Evolutionary conservation across 305 asterid genomes (phyloP).

Genomic region (Fraxinus sp.): DNA sequence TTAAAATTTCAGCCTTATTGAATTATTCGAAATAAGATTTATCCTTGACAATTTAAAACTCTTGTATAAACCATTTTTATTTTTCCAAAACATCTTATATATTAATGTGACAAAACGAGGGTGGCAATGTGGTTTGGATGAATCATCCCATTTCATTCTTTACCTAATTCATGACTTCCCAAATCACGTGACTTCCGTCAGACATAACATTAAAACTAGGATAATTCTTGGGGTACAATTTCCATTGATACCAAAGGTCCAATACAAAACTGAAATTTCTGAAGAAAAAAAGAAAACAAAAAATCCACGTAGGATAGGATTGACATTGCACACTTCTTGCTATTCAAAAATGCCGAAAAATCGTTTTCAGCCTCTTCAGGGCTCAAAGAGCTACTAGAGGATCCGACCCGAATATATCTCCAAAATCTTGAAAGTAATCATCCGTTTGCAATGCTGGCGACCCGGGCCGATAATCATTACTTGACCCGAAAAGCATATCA

Average conservation of each 20-base stretch:
- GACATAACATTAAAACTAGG: background rate
- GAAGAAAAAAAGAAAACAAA: background rate
- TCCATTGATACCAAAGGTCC: background rate
- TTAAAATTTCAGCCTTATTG: no score
- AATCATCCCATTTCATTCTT: constrained; percentile 60
- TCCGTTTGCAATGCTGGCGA: constrained; percentile 44
- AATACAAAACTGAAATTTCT: constrained; percentile 18
- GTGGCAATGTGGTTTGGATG: constrained; percentile 10
- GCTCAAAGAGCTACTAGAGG: constrained; percentile 51
- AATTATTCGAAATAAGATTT: no score
- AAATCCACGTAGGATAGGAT: background rate
- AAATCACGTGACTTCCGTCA: constrained; percentile 50
- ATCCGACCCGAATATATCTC: constrained; percentile 87
- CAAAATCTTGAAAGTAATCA: constrained; percentile 62
- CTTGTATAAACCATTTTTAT: no score
- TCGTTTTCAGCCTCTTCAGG: background rate
- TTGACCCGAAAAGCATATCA: constrained; percentile 46
- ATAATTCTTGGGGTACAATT: no score
- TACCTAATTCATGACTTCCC: constrained; percentile 53
- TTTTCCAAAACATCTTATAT: no score
- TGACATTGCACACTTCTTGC: background rate
- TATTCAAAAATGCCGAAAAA: constrained; percentile 36
- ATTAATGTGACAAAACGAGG: background rate
- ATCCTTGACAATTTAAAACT: no score
- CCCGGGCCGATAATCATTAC: constrained; percentile 33